Base-by-base conservation (phyloP, 306 rosid species). In the Vigna hirtella region DNA sequence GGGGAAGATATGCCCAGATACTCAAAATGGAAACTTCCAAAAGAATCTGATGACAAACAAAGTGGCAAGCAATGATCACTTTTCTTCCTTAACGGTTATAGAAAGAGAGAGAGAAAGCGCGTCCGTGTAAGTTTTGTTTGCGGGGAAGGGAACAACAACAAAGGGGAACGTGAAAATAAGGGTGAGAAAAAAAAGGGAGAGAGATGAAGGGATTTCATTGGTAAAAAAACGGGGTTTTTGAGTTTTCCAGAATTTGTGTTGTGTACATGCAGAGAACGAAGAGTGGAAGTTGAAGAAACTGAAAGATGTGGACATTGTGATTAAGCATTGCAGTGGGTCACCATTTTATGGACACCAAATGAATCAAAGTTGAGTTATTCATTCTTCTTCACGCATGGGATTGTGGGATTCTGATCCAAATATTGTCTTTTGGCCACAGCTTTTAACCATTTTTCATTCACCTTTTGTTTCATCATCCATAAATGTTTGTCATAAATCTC, bases 21-120 rank as follows among this genome's bases (percentile, higher is more conserved):
- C 16, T 50, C 26, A 49, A 70, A 71, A 79, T 71, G 72, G 58
- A 57, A 47, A 11, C 34, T 77, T 68, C 24, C 17, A 49, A 77
- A 17, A 40, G 83, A 79, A 79, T 79, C 26, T 38, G 50, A 79
- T 79, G 49, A 67, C 66, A 63, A 69, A 70, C 22, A 16, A 7
- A 3, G 13, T 15, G 45, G 38, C 72, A 40, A 52, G 4, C 16
- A 48, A 47, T 68, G 50, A 30, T 70, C 71, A 71, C 53, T 71
- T 71, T 70, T 14, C 24, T 51, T 16, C 56, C 34, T 13, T 52
- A 72, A 72, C 76, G 45, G 76, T 72, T 53, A 53, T 20, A 70
- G 17, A 65, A 30, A 42, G 12, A 66, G 12, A 20, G 18, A 42
- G 22, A 68, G 40, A 68, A 52, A 68, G 57, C 40, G 73, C 38